Base-by-base conservation (phyloP, 1,284 basidiomycete species). In the Cryptococcus sp. region DNA sequence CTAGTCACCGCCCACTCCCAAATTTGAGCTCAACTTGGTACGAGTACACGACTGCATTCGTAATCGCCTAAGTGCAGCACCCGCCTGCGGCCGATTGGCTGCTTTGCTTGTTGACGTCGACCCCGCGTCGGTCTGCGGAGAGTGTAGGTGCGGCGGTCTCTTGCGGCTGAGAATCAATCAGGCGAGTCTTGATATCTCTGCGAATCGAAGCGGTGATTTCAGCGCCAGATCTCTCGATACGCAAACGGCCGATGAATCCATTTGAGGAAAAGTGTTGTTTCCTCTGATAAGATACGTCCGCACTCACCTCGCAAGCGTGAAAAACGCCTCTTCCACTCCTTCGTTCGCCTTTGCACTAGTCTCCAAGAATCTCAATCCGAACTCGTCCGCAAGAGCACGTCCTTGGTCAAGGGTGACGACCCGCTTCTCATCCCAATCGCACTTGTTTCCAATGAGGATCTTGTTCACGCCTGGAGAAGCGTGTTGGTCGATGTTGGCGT, bases 401-500 rank as follows among this genome's bases (percentile, higher is more conserved):
- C 86, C 69, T 80, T 94, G 59, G 83, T 86, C 49, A 78, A 85
- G 60, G 1, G 91, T 88, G 54, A 99, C 90, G 22, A 87, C 90
- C 67, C 91, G 88, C 83, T 98, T 98, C 80, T 98, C 95, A 55
- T 88, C 87, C 93, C 94, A 97, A 79, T 99, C 96, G 59, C 90
- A 96, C 81, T 99, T 99, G 84, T 99, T 99, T 52, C 96, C 96
- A 63, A 99, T 91, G 56, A 99, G 87, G 63, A 99, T 93, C 86
- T 98, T 99, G 85, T 97, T 97, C 61, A 99, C 96, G 39, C 93
- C 94, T 70, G 98, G 92, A 5, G 93, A 96, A 25, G 96, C 96
- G 77, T 99, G 95, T 79, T 99, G 95, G 80, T 99, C 95, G 66
- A 99, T 94, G 79, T 98, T 98, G 46, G 89, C 82, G 80, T 98